Evolutionary conservation across 306 rosid species (phyloP), one percentile per base, ranked within the genome.

Genomic region (Chamaecrista fasciculata): DNA sequence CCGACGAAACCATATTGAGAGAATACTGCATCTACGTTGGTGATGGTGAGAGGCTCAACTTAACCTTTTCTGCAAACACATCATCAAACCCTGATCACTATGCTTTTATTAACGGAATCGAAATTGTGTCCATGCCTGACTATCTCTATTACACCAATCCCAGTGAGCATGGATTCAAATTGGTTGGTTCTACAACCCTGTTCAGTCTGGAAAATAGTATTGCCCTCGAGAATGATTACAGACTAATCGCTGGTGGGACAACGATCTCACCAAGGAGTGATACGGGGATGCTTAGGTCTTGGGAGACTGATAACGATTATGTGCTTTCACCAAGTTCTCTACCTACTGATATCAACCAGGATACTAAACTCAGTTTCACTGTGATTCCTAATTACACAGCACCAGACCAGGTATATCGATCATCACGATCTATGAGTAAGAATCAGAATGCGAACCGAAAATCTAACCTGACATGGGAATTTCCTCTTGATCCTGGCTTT

Each of bases 61-160:
- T 86, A 11, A 67, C 76, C 0, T 86, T 86, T 78, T 49, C 21
- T 2, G 76, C 86, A 0, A 64, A 28, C n/a, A 42, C 62, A 18
- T 26, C 62, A 18, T 26, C 65, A 3, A 16, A 4, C n/a, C 19
- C 71, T 11, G 65, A 63, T 9, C 61, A 74, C 0, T 81, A 62
- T 11, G 86, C 81, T 11, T 86, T 86, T 37, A 25, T 85, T 23
- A 85, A 82, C 8, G 87, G 84, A 44, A 86, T 86, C 4, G 84
- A 86, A 50, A 60, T 84, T 1, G 26, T 86, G 0, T 86, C 92
- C n/a, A 84, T 86, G 87, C 92, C 92, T 2, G 9, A 63, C 2
- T 1, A 70, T 46, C 83, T 86, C 2, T 84, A 81, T 59, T 76
- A 76, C 67, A 24, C 64, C 14, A 4, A 25, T 5, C 4, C 71